These are phyloP conservation scores for Emergomyces pasteurianus DNA, from an alignment of 2,329 filamentous ascomycete genomes.

Conservation along the genomic window DNA sequence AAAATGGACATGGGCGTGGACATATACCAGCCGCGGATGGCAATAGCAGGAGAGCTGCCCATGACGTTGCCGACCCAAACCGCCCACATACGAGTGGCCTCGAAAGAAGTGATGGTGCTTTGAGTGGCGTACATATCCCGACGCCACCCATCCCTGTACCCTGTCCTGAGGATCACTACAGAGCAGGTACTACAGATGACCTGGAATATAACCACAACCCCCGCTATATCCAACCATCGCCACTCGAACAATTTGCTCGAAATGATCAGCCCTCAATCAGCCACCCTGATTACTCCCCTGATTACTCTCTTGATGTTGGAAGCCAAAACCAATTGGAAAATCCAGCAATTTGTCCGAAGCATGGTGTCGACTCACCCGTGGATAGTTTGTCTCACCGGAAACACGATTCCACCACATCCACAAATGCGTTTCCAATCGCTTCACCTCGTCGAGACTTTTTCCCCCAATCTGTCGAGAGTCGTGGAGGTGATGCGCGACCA, in stretches of 20 bases:
- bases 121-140: conserved; percentile 29
- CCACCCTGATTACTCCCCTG: conserved; percentile 20
- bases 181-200: conserved; percentile 13
- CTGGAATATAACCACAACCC: conserved; percentile 26
- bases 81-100: conserved; percentile 17
- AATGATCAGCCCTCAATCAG: conserved; percentile 30
- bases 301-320: conserved; percentile 23
- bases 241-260: conserved; percentile 31
- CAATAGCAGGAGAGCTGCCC: not conserved
- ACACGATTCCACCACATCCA: not conserved
- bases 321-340: conserved; percentile 15
- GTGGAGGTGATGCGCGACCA: conserved; percentile 16
- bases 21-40: not conserved
- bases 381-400: not conserved
- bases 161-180: conserved; percentile 21
- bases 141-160: conserved; percentile 37
- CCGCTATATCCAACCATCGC: conserved; percentile 25
- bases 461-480: conserved; percentile 5
- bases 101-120: conserved; percentile 29
- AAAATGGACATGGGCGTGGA: not conserved
- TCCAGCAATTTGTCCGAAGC: not conserved
- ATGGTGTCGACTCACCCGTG: not conserved
- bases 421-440: not conserved
- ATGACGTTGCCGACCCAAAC: not conserved
- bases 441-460: not conserved